Base-by-base conservation (phyloP, 106 monocot species). In the Platanthera zijinensis region DNA sequence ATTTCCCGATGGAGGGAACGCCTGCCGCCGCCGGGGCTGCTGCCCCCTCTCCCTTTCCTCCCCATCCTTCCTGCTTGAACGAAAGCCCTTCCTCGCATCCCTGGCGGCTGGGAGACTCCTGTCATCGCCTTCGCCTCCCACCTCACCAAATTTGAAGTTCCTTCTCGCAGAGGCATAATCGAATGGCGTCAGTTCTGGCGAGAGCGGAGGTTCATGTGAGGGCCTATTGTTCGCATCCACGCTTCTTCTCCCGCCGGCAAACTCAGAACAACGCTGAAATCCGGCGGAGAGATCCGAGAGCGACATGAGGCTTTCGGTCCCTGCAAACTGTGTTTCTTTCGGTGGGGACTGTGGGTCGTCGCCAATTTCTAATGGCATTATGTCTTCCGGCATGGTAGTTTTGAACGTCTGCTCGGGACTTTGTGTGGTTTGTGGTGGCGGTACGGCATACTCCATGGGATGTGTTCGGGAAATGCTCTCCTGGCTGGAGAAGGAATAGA, bases 1-100 rank as follows among this genome's bases (percentile, higher is more conserved):
- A 66, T 97, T 94, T 51, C 97, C 93, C 2, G 94, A 86, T 15
- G 81, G 57, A 56, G 97, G 94, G 82, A 91, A 97, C n/a, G 91
- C 94, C 74, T 94, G 97, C 9, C 97, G 82, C 48, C 94, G 76
- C 75, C 86, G 74, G 0, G 89, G 80, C 2, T 77, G 78, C 79
- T 75, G 71, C 6, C 87, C 87, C 51, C 69, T 74, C 39, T 30
- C 83, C 71, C 77, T 83, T 32, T 74, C 79, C 7, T 77, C 80
- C 15, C 59, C 78, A 19, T 28, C 12, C 17, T 49, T 71, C 51
- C 19, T 25, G 50, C 50, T 51, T 8, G 72, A 22, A 4, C 3
- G 22, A 10, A 48, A 15, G 13, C 63, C 75, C 15, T 13, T 22
- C 48, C 0, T 75, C 5, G 52, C 11, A 7, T 74, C 80, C 81